These are phyloP conservation scores for Trichoderma semiorbis DNA, from an alignment of 2,329 filamentous ascomycete genomes.

Conservation along the genomic window DNA sequence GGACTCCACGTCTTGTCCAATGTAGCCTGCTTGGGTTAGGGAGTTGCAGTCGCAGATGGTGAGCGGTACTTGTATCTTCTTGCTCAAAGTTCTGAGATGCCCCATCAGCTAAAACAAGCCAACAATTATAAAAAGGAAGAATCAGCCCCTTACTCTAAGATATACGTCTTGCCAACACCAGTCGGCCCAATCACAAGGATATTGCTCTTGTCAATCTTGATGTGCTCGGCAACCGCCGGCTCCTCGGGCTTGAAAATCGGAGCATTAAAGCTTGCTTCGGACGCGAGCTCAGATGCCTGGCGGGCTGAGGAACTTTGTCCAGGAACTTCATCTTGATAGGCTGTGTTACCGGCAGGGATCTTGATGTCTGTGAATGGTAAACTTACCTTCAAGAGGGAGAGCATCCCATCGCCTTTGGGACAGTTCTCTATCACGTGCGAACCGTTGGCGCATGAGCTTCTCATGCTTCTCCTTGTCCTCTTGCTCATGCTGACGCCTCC, in stretches of 20 bases:
- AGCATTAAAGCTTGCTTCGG: slow-evolving; percentile 34
- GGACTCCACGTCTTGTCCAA: slow-evolving; percentile 95
- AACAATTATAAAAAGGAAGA: neutral
- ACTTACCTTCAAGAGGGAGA: slow-evolving; percentile 76
- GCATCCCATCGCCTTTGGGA: slow-evolving; percentile 53
- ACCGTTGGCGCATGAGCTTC: slow-evolving; percentile 66
- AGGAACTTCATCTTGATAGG: slow-evolving; percentile 49
- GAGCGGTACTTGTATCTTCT: slow-evolving; percentile 91
- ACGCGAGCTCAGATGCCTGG: slow-evolving; percentile 37
- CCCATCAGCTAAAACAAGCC: slow-evolving; percentile 18
- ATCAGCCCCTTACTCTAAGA: slow-evolving; percentile 59
- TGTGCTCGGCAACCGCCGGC: slow-evolving; percentile 38
- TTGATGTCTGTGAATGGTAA: neutral
- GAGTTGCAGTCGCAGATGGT: slow-evolving; percentile 95
- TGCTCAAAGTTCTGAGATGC: slow-evolving; percentile 72
- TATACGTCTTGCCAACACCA: slow-evolving; percentile 94
- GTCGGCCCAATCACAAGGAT: slow-evolving; percentile 86
- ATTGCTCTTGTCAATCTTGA: slow-evolving; percentile 95
- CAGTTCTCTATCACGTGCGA: slow-evolving; percentile 62
- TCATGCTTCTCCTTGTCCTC: slow-evolving; percentile 55
- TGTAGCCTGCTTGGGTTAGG: slow-evolving; percentile 94
- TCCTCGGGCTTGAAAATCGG: slow-evolving; percentile 51
- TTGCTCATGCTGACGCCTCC: slow-evolving; percentile 74
- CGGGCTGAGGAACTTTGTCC: slow-evolving; percentile 49
- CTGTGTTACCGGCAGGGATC: neutral